A percentile compares a stretch with the other conserved stretches of the same genome.
These are phyloP conservation scores for Garcia nutans DNA, from an alignment of 345 rosid species.

Conservation along the genomic window DNA sequence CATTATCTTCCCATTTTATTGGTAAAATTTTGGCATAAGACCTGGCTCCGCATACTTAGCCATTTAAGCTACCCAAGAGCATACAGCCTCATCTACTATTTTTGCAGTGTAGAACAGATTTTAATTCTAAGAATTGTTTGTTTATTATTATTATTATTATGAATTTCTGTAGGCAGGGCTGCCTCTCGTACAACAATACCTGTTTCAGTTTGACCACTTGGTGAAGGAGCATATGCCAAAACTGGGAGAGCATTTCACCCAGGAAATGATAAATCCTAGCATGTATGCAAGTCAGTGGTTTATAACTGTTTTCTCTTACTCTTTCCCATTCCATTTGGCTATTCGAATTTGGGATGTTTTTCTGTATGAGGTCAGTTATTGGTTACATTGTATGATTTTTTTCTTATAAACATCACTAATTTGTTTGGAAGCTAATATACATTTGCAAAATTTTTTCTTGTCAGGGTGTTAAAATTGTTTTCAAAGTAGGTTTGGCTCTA, in stretches of 20 bases:
- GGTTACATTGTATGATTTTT: neutral
- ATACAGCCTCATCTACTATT: neutral
- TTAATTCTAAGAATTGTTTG: constrained; percentile 1
- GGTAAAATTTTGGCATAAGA: neutral
- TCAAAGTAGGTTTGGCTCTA: constrained; percentile 92
- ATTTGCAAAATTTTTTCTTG: neutral
- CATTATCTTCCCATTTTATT: neutral
- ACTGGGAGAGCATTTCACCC: constrained; percentile 79
- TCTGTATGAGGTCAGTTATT: constrained; percentile 70
- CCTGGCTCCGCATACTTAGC: neutral
- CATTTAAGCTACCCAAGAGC: neutral
- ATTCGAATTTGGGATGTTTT: constrained; percentile 99
- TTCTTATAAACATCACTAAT: neutral
- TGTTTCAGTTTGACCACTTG: constrained; percentile 73
- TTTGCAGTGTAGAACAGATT: neutral
- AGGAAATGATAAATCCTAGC: constrained; percentile 95
- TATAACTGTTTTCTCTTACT: constrained; percentile 91
- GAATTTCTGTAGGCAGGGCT: constrained; percentile 63
- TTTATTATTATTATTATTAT: too few species aligned
- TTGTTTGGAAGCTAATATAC: constrained; percentile 3
- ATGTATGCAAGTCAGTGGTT: constrained; percentile 99
- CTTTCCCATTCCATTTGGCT: constrained; percentile 88
- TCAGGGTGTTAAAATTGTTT: constrained; percentile 95
- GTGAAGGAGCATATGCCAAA: constrained; percentile 80
- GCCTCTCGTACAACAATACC: constrained; percentile 90